Evolutionary conservation across 768 basidiomycete species (phyloP).

Genomic region (Boletus speciosus): DNA sequence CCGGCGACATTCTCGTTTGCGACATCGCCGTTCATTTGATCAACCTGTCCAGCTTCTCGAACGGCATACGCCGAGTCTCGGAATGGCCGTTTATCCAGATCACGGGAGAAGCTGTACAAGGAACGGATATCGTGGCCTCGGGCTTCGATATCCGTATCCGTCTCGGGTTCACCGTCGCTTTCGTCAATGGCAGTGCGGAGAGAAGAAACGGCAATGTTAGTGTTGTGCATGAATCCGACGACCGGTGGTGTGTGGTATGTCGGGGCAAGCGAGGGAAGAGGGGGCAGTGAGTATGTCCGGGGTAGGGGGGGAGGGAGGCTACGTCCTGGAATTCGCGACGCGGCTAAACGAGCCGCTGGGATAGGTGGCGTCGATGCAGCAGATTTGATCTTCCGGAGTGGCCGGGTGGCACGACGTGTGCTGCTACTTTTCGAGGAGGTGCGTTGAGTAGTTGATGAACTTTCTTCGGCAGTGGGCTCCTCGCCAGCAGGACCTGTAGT

Average conservation of each 20-base stretch:
- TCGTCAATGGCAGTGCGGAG: slow-evolving; percentile 35
- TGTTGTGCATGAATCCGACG: slow-evolving; percentile 33
- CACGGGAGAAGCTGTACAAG: slow-evolving; percentile 33
- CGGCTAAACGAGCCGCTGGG: slow-evolving; percentile 32
- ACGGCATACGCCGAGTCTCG: slow-evolving; percentile 23
- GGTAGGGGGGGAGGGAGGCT: slow-evolving; percentile 29
- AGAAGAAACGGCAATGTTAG: slow-evolving; percentile 35
- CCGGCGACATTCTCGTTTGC: slow-evolving; percentile 10
- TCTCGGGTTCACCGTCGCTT: slow-evolving; percentile 33
- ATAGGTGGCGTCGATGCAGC: slow-evolving; percentile 35
- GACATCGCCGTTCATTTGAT: slow-evolving; percentile 23
- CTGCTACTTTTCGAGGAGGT: slow-evolving; percentile 19
- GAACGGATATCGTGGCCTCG: slow-evolving; percentile 31
- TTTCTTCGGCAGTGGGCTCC: slow-evolving; percentile 19
- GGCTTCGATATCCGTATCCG: slow-evolving; percentile 31
- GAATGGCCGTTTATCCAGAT: slow-evolving; percentile 26
- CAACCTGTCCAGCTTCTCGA: slow-evolving; percentile 19
- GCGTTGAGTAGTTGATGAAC: slow-evolving; percentile 23
- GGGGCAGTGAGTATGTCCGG: slow-evolving; percentile 33
- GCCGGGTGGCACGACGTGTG: slow-evolving; percentile 29
- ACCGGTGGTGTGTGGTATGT: slow-evolving; percentile 26
- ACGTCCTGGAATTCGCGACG: slow-evolving; percentile 31
- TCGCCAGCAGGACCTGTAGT: slow-evolving; percentile 23
- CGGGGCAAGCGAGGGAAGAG: slow-evolving; percentile 27
- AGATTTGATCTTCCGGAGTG: slow-evolving; percentile 34